Base-by-base conservation (phyloP, 1,284 basidiomycete genomes). In the Kwoniella shivajii region DNA sequence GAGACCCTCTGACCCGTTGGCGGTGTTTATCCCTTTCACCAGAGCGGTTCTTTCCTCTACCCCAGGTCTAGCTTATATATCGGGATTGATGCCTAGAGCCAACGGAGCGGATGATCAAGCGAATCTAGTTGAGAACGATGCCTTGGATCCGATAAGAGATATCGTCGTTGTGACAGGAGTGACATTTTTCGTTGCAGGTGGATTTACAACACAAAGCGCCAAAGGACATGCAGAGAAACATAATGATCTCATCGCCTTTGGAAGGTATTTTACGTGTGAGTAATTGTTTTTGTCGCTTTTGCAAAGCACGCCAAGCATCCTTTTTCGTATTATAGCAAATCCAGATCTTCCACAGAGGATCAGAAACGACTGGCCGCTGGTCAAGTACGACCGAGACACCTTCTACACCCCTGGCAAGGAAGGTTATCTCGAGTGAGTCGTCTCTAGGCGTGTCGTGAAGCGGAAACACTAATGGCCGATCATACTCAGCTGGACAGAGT, bases 11-110 rank as follows among this genome's bases (percentile, higher is more conserved):
- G 55, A 57, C 5, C 33, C 57, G 1, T 24, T 54, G 0, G 39
- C 18, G 6, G 44, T 48, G 14, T 66, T 50, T 43, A 47, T 63
- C 4, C 27, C 55, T 7, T 45, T 45, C 22, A 42, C 64, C 47
- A 44, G 61, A 22, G 51, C 59, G 24, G 57, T 76, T 45, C 53
- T 80, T 39, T 71, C 79, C 36, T 64, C 71, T 1, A 78, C 77
- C 65, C 81, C 84, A 16, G 64, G 78, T 6, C 72, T 86, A 6
- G 84, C 83, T 0, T 87, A 85, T 66, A 53, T 86, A 13, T 86
- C 88, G 65, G 73, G 81, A 41, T 71, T 84, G 29, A 84, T 86
- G 64, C 76, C 82, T 2, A 75, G 80, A 26, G 60, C 54, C 5
- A 59, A 36, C 34, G 47, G 54, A 11, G 54, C 38, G 14, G 39